phyloP scores from a whole-genome alignment of 2,329 filamentous ascomycete species.

The Neurospora sp. region DNA sequence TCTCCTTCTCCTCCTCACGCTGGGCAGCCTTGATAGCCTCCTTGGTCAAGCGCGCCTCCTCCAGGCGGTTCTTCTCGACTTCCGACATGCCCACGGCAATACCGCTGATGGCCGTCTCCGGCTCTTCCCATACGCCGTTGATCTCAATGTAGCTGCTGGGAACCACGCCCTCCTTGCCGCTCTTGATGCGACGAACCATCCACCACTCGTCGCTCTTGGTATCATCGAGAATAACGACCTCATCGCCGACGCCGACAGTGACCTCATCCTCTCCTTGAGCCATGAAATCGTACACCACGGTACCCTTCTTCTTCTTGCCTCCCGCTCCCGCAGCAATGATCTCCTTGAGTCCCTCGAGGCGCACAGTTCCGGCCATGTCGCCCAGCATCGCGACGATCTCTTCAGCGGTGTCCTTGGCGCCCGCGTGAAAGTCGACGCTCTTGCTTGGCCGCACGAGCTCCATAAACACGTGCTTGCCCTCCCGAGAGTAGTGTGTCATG shows the following conservation, averaged over 20 bases:
- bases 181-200: slow-evolving; percentile 85
- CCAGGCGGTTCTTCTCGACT: slow-evolving; percentile 67
- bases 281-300: slow-evolving; percentile 90
- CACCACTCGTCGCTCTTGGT: slow-evolving; percentile 96
- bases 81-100: slow-evolving; percentile 47
- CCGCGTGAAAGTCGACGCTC: slow-evolving; percentile 93
- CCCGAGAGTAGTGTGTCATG: slow-evolving; percentile 94
- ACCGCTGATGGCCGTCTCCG: slow-evolving; percentile 39
- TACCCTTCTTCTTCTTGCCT: slow-evolving; percentile 63
- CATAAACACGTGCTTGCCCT: slow-evolving; percentile 96
- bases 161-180: slow-evolving; percentile 89
- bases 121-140: slow-evolving; percentile 53
- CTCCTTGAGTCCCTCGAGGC: slow-evolving; percentile 75
- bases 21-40: slow-evolving; percentile 58
- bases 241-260: slow-evolving; percentile 79
- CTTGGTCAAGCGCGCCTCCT: slow-evolving; percentile 77
- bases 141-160: slow-evolving; percentile 94
- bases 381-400: slow-evolving; percentile 85
- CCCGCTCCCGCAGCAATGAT: slow-evolving; percentile 73
- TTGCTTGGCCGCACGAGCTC: slow-evolving; percentile 88
- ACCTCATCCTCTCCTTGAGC: slow-evolving; percentile 96
- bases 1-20: slow-evolving; percentile 53
- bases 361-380: slow-evolving; percentile 77
- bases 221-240: slow-evolving; percentile 84
- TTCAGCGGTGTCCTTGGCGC: slow-evolving; percentile 90